Evolutionary conservation across 176 grass and related monocot species (phyloP).

Genomic region (Tillandsia leiboldiana): DNA sequence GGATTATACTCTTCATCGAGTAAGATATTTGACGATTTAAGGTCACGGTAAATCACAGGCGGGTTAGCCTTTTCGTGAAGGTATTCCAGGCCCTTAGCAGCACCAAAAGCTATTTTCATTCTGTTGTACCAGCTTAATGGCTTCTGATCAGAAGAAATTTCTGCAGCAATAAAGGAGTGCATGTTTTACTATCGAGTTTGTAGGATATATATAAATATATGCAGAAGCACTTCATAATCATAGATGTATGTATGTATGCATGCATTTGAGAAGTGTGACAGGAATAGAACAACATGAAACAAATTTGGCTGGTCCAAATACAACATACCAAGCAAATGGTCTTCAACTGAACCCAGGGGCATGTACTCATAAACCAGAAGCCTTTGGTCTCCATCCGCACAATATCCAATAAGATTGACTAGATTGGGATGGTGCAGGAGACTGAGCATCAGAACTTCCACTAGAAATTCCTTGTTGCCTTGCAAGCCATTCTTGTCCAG

Average conservation of each 20-base stretch:
- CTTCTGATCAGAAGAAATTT: slow-evolving; percentile 32
- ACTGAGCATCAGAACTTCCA: slow-evolving; percentile 78
- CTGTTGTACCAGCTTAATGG: slow-evolving; percentile 66
- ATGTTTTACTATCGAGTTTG: background rate
- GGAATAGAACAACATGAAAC: slow-evolving; percentile 5
- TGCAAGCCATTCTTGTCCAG: slow-evolving; percentile 64
- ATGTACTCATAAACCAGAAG: slow-evolving; percentile 89
- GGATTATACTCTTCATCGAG: slow-evolving; percentile 54
- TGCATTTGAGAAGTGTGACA: slow-evolving; percentile 1
- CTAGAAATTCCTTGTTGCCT: slow-evolving; percentile 75
- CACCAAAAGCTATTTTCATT: slow-evolving; percentile 86
- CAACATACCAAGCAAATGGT: slow-evolving; percentile 59
- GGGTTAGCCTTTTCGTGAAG: slow-evolving; percentile 69
- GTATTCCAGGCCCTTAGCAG: slow-evolving; percentile 74
- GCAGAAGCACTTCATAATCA: background rate
- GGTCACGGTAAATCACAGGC: slow-evolving; percentile 67
- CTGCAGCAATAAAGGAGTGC: slow-evolving; percentile 29
- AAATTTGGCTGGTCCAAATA: background rate
- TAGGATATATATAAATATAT: background rate
- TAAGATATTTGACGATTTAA: slow-evolving; percentile 86
- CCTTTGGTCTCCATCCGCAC: slow-evolving; percentile 77
- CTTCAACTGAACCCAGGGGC: slow-evolving; percentile 63
- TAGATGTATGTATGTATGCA: background rate
- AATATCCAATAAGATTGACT: slow-evolving; percentile 84
- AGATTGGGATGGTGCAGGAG: slow-evolving; percentile 74